A percentile compares a stretch with the other conserved stretches of the same genome.
Evolutionary conservation across 169 alveolate species (phyloP).

Genomic region (Plasmodium billcollinsi): DNA sequence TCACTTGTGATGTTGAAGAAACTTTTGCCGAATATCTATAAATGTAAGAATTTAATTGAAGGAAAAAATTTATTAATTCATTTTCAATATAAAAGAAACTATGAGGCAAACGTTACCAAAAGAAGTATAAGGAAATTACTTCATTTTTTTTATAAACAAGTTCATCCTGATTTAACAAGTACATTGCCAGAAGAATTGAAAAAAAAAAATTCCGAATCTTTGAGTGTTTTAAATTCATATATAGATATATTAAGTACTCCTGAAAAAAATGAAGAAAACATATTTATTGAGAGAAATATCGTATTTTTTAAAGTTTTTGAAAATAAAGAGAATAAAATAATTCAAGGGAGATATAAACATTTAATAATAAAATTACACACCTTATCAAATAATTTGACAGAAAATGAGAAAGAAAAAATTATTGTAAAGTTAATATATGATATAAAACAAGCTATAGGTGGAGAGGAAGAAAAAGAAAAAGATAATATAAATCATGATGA

Average conservation of each 20-base stretch:
- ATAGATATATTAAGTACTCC: slow-evolving; percentile 60
- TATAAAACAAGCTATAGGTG: slow-evolving; percentile 21
- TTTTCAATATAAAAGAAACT: slow-evolving; percentile 13
- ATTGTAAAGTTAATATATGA: slow-evolving; percentile 70
- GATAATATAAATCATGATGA: not conserved
- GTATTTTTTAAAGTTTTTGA: slow-evolving; percentile 64
- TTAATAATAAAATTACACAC: slow-evolving; percentile 42
- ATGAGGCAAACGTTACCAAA: slow-evolving; percentile 36
- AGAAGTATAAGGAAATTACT: slow-evolving; percentile 60
- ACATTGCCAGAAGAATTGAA: slow-evolving; percentile 74
- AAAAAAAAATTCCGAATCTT: slow-evolving; percentile 68
- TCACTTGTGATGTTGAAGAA: slow-evolving; percentile 32
- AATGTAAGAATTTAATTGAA: slow-evolving; percentile 6
- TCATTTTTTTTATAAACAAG: slow-evolving; percentile 73
- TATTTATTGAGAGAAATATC: slow-evolving; percentile 50
- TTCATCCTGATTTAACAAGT: slow-evolving; percentile 73
- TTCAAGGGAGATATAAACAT: slow-evolving; percentile 70
- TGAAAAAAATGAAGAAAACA: slow-evolving; percentile 34
- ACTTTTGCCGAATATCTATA: slow-evolving; percentile 1
- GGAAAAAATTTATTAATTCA: slow-evolving; percentile 17
- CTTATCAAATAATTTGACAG: slow-evolving; percentile 35
- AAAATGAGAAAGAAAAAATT: slow-evolving; percentile 59
- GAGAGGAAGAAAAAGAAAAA: slow-evolving; percentile 35
- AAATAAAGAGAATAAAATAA: slow-evolving; percentile 60
- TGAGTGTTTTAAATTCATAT: slow-evolving; percentile 75